Conservation (phyloP, 1,284 basidiomycete species). For the Pseudozyma hubeiensis region DNA sequence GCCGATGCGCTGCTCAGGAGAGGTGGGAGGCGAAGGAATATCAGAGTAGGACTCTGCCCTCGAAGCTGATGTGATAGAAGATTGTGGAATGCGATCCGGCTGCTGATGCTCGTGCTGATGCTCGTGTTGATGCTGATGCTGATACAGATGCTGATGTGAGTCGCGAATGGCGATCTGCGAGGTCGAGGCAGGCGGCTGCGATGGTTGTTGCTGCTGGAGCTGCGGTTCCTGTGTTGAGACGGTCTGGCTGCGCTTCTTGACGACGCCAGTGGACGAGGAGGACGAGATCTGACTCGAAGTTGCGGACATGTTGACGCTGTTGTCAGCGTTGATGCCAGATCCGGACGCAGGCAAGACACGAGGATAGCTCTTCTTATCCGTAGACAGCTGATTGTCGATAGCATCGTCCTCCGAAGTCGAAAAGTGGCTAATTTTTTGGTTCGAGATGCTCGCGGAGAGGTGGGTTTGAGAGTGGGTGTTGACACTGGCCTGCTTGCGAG, state of each 20-base stretch:
- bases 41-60: conserved; percentile 7
- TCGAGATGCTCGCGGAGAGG: conserved; percentile 32
- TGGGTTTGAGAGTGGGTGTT: conserved; percentile 4
- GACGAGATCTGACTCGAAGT: conserved; percentile 38
- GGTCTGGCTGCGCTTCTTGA: conserved; percentile 32
- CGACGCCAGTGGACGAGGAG: conserved; percentile 27
- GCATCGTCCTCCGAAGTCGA: conserved; percentile 11
- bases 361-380: conserved; percentile 25
- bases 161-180: no score
- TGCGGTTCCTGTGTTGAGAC: conserved; percentile 17
- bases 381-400: conserved; percentile 5
- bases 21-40: conserved; percentile 16
- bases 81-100: conserved; percentile 8
- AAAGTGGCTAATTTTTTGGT: conserved; percentile 33
- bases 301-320: conserved; percentile 31
- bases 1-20: conserved; percentile 39
- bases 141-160: conserved; percentile 8
- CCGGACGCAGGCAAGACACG: conserved; percentile 29
- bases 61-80: conserved; percentile 1
- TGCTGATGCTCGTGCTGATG: conserved; percentile 23
- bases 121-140: conserved; percentile 2
- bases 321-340: conserved; percentile 36
- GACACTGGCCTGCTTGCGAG: conserved; percentile 7
- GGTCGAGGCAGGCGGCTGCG: background rate
- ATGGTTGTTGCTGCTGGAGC: conserved; percentile 9